phyloP scores from a whole-genome alignment of 139 green algal genomes.

The Auxenochlorella protothecoides region DNA sequence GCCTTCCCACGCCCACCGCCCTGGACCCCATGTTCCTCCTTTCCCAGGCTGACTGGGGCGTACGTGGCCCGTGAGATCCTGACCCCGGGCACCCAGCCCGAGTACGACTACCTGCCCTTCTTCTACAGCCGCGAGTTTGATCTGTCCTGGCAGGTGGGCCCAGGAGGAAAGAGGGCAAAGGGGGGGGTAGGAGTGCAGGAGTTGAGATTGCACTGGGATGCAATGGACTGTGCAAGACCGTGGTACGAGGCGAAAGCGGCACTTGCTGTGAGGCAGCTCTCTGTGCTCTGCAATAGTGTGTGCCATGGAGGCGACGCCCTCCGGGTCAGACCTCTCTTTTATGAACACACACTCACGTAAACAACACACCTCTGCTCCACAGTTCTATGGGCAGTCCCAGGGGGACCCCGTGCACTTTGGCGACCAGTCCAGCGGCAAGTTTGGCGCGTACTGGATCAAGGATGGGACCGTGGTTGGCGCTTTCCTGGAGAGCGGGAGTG shows the following conservation, averaged over 20 bases:
- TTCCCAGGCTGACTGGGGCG: constrained; percentile 11
- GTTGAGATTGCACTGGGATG: no score
- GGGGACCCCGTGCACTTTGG: constrained; percentile 47
- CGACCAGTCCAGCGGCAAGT: constrained; percentile 48
- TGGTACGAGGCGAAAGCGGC: no score
- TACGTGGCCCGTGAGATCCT: constrained; percentile 18
- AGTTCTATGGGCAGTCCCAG: constrained; percentile 55
- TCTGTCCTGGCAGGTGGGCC: constrained; percentile 61
- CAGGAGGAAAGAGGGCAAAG: neutral
- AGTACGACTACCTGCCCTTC: constrained; percentile 89
- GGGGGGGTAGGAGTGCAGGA: no score
- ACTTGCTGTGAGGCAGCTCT: no score
- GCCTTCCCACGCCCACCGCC: no score
- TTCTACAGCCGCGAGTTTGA: constrained; percentile 89
- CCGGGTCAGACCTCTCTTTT: neutral
- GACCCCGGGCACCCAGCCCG: constrained; percentile 6
- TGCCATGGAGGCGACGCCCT: neutral
- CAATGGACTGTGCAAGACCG: no score
- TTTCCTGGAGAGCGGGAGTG: constrained; percentile 66
- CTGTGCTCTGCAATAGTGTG: no score
- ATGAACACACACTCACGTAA: neutral
- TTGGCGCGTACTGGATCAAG: constrained; percentile 74
- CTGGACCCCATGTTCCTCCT: no score
- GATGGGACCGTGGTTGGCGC: constrained; percentile 68
- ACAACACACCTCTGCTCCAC: neutral